phyloP scores from a whole-genome alignment of 108 stramenopile genomes.

The Mediolabrus comicus region DNA sequence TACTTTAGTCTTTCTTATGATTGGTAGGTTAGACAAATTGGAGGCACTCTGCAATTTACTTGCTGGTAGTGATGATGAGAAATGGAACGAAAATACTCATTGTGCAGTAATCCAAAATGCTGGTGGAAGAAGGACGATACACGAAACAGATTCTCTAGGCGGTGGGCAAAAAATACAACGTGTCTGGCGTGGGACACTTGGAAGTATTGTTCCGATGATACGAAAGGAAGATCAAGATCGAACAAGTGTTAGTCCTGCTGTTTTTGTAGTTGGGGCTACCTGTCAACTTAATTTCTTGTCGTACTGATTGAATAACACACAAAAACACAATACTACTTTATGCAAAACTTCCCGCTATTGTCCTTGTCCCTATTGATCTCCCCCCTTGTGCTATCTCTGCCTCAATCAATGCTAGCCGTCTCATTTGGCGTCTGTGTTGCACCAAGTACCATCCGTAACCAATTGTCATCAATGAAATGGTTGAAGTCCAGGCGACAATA shows the following conservation, averaged over 20 bases:
- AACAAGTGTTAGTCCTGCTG: conserved; percentile 40
- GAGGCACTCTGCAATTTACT: conserved; percentile 28
- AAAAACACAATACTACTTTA: not conserved
- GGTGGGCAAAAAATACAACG: conserved; percentile 15
- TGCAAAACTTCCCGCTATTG: not conserved
- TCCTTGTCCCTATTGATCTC: no score
- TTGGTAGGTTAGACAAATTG: conserved; percentile 45
- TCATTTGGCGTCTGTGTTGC: conserved; percentile 58
- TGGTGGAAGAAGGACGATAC: conserved; percentile 6
- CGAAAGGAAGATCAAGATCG: conserved; percentile 22
- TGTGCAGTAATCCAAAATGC: conserved; percentile 47
- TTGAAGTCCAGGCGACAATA: conserved; percentile 61
- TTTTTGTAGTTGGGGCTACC: conserved; percentile 36
- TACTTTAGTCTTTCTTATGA: conserved; percentile 45
- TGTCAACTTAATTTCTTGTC: conserved; percentile 28
- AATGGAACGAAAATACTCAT: conserved; percentile 28
- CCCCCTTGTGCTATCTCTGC: conserved; percentile 47
- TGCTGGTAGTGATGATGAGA: not conserved
- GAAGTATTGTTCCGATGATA: conserved; percentile 25
- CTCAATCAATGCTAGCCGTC: conserved; percentile 64
- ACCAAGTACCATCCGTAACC: conserved; percentile 70
- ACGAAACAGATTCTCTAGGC: not conserved
- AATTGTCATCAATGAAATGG: conserved; percentile 55
- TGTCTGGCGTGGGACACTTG: conserved; percentile 34
- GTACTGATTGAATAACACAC: not conserved